Base-by-base conservation (phyloP, 306 rosid species). In the Citrullus colocynthis region DNA sequence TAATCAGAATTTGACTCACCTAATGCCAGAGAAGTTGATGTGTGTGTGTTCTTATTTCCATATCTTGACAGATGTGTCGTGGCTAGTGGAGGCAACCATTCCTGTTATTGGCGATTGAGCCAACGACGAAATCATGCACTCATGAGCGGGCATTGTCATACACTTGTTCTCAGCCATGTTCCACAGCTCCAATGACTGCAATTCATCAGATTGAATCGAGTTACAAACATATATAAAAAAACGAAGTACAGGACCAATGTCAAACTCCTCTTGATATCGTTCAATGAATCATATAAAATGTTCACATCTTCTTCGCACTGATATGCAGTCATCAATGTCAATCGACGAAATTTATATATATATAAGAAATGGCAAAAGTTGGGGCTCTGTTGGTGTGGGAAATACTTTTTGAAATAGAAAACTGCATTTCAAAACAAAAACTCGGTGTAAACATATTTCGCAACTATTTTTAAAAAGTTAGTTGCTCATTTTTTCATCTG, bases 131-230 rank as follows among this genome's bases (percentile, higher is more conserved):
- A 93, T 91, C 69, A 86, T 85, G 62, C 91, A 80, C 76, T 93
- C 97, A 24, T 93, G 98, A 39, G 97, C 97, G 4, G 85, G 54
- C 62, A 91, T 84, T 10, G 96, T 80, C 98, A 91, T 91, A 51
- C 91, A 83, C 83, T 85, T 90, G 63, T 93, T 93, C 86, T 88
- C 96, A 1, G 90, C 87, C 89, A 88, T 74, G 87, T 91, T 84
- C 98, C 98, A 93, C 24, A 93, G 86, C 87, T 93, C 98, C 87
- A 93, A 73, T 8, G 94, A 84, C 98, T 93, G 96, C 85, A 90
- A 83, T 15, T 28, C 18, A 32, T 34, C 34, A 6, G 49, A 52
- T 17, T 9, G 61, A 73, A 49, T 73, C 9, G 16, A 1, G 60
- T 45, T 51, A 73, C 77, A 49, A 21, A 7, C 60, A 14, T 24